These are phyloP conservation scores for Phialemoniopsis sp. DNA, from an alignment of 2,329 filamentous ascomycete species.

Conservation along the genomic window DNA sequence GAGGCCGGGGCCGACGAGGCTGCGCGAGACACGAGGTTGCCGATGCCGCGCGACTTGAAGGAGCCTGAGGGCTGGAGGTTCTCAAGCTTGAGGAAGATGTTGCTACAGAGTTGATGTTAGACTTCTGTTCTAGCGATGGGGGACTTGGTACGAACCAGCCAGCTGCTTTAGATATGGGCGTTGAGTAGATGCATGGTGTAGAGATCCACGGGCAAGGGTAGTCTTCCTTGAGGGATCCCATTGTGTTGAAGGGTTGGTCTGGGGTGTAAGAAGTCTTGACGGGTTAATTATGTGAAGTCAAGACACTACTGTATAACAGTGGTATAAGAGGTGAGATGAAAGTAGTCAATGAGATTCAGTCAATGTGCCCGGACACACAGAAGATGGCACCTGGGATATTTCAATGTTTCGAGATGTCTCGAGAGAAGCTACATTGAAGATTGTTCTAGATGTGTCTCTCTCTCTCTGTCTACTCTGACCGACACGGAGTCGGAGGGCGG, in stretches of 20 bases:
- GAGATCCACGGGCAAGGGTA: slow-evolving; percentile 54
- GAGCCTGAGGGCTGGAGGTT: slow-evolving; percentile 77
- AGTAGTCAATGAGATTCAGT: too few species aligned
- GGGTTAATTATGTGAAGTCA: too few species aligned
- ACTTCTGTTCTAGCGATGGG: not conserved
- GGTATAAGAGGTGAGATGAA: too few species aligned
- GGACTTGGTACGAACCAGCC: slow-evolving; percentile 51
- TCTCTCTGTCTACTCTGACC: too few species aligned
- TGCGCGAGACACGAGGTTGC: slow-evolving; percentile 60
- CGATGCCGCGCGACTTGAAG: slow-evolving; percentile 78
- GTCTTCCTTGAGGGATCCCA: slow-evolving; percentile 20
- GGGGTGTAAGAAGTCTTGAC: too few species aligned
- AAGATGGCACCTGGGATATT: too few species aligned
- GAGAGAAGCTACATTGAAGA: too few species aligned
- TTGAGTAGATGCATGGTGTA: slow-evolving; percentile 65
- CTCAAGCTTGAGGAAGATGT: slow-evolving; percentile 80
- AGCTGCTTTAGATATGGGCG: slow-evolving; percentile 58
- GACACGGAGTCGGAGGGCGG: not conserved
- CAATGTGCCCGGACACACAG: too few species aligned
- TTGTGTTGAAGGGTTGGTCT: slow-evolving; percentile 5
- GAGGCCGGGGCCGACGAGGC: slow-evolving; percentile 26
- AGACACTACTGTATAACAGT: too few species aligned
- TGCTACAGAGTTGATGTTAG: slow-evolving; percentile 33
- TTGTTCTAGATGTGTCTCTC: too few species aligned
- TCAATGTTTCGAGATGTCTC: too few species aligned